Percentiles rank a stretch among this genome's conserved stretches.
Conservation (phyloP, 352 stramenopile genomes). For the Pythium dissotocum region DNA sequence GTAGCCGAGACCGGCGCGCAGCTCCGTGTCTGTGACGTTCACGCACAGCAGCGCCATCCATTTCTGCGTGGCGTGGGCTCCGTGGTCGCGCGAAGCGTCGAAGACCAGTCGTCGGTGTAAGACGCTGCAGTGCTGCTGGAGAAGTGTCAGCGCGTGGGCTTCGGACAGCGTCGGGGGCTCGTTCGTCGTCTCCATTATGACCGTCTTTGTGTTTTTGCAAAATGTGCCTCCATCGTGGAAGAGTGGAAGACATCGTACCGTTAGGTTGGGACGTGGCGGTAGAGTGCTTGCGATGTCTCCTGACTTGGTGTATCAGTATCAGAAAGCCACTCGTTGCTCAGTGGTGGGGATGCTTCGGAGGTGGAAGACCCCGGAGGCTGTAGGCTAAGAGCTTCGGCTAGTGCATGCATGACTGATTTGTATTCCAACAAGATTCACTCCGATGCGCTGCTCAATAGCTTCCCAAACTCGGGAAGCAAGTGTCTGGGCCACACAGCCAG, state of each 20-base stretch:
- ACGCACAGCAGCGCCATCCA: constrained; percentile 3
- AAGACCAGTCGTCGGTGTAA: neutral
- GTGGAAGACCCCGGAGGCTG: constrained; percentile 46
- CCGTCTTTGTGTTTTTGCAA: too few relatives aligned
- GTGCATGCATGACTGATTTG: too few relatives aligned
- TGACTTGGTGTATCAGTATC: too few relatives aligned
- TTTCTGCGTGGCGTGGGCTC: neutral
- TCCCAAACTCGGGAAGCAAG: too few relatives aligned
- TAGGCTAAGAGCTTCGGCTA: constrained; percentile 43
- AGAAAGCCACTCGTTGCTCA: neutral
- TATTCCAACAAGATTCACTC: too few relatives aligned
- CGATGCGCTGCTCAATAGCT: too few relatives aligned
- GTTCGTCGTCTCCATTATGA: too few relatives aligned
- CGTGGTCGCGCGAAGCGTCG: neutral
- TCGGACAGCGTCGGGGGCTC: neutral
- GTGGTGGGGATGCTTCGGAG: constrained; percentile 11
- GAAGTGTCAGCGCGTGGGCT: neutral
- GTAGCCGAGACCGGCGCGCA: neutral
- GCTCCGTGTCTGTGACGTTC: neutral
- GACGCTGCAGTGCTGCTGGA: neutral
- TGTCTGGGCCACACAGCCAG: neutral
- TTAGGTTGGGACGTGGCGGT: neutral
- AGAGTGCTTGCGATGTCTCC: too few relatives aligned
- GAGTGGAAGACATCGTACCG: too few relatives aligned
- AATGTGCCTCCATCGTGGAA: too few relatives aligned